A percentile compares a stretch with the other conserved stretches of the same genome.
phyloP scores from a whole-genome alignment of 2,329 filamentous ascomycete genomes.

The Periconia sp. region DNA sequence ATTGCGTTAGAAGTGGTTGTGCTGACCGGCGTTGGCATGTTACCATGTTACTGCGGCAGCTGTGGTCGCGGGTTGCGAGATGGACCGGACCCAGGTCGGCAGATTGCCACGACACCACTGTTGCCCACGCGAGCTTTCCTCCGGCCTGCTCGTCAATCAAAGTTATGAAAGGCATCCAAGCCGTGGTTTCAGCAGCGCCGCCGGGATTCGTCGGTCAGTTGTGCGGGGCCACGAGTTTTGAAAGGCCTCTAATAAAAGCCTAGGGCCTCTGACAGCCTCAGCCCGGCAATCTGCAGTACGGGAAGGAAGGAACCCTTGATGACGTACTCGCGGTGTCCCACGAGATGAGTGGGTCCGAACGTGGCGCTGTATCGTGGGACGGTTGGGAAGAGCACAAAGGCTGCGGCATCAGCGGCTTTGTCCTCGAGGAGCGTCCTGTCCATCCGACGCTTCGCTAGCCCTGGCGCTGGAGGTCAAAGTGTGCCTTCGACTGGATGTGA shows the following conservation, averaged over 20 bases:
- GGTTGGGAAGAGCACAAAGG: conserved; percentile 24
- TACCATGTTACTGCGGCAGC: conserved; percentile 4
- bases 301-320: conserved; percentile 37
- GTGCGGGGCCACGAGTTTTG: conserved; percentile 17
- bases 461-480: conserved; percentile 15
- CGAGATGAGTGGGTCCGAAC: conserved; percentile 45
- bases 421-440: neutral
- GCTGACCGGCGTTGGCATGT: conserved; percentile 22
- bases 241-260: conserved; percentile 23
- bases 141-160: conserved; percentile 26
- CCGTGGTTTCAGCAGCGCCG: conserved; percentile 33
- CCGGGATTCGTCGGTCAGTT: conserved; percentile 20
- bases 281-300: conserved; percentile 41
- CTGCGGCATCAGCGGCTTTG: conserved; percentile 31
- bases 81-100: neutral
- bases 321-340: conserved; percentile 42
- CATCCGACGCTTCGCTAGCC: conserved; percentile 21
- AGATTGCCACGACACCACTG: neutral
- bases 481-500: too few species aligned
- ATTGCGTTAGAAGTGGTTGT: conserved; percentile 18
- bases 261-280: conserved; percentile 35
- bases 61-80: conserved; percentile 1
- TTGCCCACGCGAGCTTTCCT: conserved; percentile 11
- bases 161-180: conserved; percentile 21
- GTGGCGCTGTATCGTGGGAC: conserved; percentile 40